Evolutionary conservation across 2,329 filamentous ascomycete genomes (phyloP).

Genomic region (Helicocarpus griseus): DNA sequence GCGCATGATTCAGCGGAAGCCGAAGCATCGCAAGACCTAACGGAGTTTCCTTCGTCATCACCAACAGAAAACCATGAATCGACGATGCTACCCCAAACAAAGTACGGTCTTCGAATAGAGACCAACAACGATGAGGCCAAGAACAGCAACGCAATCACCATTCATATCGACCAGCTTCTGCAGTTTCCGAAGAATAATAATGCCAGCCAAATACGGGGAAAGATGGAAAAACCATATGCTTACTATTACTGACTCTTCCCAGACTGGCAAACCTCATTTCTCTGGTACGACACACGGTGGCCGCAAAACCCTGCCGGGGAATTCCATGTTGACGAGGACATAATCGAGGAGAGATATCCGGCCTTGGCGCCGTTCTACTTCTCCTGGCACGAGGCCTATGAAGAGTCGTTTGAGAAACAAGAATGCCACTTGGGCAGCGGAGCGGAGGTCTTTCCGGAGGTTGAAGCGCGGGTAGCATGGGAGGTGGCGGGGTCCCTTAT

Average conservation of each 20-base stretch:
- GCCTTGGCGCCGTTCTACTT: constrained; percentile 5
- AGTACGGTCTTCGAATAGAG: too few species aligned
- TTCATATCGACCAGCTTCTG: too few species aligned
- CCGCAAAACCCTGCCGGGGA: background rate
- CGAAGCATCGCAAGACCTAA: too few species aligned
- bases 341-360: constrained; percentile 5
- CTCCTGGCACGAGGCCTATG: constrained; percentile 5
- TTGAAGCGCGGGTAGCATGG: constrained; percentile 1
- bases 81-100: too few species aligned
- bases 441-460: constrained; percentile 3
- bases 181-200: too few species aligned
- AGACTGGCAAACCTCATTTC: constrained; percentile 7
- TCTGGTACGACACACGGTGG: constrained; percentile 4
- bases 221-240: too few species aligned
- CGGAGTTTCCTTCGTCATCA: too few species aligned
- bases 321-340: constrained; percentile 1
- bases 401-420: constrained; percentile 1
- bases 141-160: too few species aligned
- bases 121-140: too few species aligned
- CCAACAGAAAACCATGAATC: too few species aligned
- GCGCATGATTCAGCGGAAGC: too few species aligned
- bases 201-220: too few species aligned
- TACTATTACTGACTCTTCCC: constrained; percentile 12
- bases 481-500: constrained; percentile 7
- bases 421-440: background rate